Base-by-base conservation (phyloP, 2,329 filamentous ascomycete genomes). In the Trichophyton verrucosum region DNA sequence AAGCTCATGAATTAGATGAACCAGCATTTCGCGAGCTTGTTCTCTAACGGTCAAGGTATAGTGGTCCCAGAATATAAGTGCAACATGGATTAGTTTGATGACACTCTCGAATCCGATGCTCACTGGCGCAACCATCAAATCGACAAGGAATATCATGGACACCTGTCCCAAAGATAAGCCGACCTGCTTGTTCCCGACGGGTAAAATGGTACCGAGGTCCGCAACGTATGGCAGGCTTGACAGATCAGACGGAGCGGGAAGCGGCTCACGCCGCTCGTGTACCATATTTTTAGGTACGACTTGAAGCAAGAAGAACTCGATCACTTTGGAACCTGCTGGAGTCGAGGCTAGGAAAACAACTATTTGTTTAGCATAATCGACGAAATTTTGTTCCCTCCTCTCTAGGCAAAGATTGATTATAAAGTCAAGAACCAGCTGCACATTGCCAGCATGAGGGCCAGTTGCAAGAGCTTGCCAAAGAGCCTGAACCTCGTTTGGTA, bases 221-320 rank as follows among this genome's bases (percentile, higher is more conserved):
- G 92, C 92, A 67, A 95, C 88, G 71, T 99, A 97, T 0, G 94
- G 94, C 40, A 97, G 77, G 58, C 82, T 81, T 62, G 80, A 81
- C 59, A 86, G 82, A 69, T 96, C 91, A 0, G 86, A 81, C 1
- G 90, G 75, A 24, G 73, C 68, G 2, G 73, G 89, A 6, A 86
- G 80, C 15, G 85, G 76, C 1, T 84, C 81, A 73, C 92, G 95
- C 70, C 95, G 88, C 66, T 88, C 87, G 8, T 91, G 89, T 8
- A 96, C 91, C 92, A 99, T 97, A n/a, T 91, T 88, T 72, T 94
- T 95, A 0, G 95, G 92, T 0, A 85, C 89, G 64, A 99, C 91
- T 65, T 96, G 91, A 74, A 95, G 81, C 30, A 97, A 78, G 60
- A 99, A 80, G 66, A 96, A 96, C 65, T 99, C 94, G 9, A 99